Conservation (phyloP, 345 rosid species). For the Pelargonium nanum region DNA sequence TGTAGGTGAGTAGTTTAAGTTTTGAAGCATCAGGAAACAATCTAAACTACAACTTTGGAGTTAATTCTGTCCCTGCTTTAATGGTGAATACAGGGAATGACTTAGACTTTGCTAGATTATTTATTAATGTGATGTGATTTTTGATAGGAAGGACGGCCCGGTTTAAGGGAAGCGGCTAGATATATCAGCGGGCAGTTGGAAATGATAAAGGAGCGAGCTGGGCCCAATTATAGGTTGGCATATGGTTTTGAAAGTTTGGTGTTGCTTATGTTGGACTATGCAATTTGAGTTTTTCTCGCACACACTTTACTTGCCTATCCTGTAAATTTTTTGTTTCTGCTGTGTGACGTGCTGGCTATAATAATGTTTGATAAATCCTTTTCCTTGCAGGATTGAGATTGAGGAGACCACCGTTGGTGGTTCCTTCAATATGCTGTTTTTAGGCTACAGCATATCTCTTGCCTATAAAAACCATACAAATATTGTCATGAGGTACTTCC, state of each 20-base stretch:
- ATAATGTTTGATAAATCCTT: not conserved
- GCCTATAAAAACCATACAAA: conserved; percentile 90
- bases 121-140: not conserved
- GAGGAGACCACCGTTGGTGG: conserved; percentile 78
- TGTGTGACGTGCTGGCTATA: not conserved
- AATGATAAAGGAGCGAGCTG: conserved; percentile 63
- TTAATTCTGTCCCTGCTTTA: too few relatives aligned
- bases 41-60: too few relatives aligned
- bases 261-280: not conserved
- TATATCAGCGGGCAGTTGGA: conserved; percentile 70
- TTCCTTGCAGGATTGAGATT: conserved; percentile 52
- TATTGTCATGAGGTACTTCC: conserved; percentile 62
- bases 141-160: conserved; percentile 78
- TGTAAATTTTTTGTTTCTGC: not conserved
- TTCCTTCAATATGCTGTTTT: conserved; percentile 81
- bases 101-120: not conserved
- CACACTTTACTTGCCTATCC: not conserved
- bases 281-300: not conserved
- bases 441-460: conserved; percentile 72
- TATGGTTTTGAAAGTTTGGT: not conserved
- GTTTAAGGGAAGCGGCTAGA: conserved; percentile 68
- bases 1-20: not conserved
- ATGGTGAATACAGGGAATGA: too few relatives aligned
- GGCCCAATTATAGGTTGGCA: conserved; percentile 50
- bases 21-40: not conserved